Evolutionary conservation across 345 rosid genomes (phyloP).

Genomic region (Hypericum perforatum): DNA sequence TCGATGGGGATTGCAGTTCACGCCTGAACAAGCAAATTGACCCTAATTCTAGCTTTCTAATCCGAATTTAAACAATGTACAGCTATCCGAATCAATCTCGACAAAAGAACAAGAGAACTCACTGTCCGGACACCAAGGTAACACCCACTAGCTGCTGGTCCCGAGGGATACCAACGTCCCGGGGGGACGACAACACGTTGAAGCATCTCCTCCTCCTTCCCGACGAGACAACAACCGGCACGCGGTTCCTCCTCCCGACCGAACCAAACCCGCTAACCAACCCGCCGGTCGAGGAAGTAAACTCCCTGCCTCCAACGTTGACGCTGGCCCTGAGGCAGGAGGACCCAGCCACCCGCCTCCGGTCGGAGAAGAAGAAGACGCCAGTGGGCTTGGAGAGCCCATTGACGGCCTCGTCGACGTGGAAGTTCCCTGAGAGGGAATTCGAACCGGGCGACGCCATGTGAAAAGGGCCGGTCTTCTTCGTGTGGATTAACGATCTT

Average conservation of each 20-base stretch:
- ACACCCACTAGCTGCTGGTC: too few species aligned
- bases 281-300: conserved; percentile 1
- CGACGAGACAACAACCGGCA: conserved; percentile 20
- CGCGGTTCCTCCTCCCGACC: conserved; percentile 16
- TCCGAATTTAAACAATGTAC: too few species aligned
- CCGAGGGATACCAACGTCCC: too few species aligned
- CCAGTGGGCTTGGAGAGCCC: conserved; percentile 44
- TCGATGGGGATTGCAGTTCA: too few species aligned
- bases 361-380: conserved; percentile 35
- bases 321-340: conserved; percentile 37
- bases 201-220: conserved; percentile 33
- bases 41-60: too few species aligned
- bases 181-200: conserved; percentile 24
- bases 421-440: conserved; percentile 55
- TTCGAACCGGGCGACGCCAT: conserved; percentile 72
- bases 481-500: conserved; percentile 17
- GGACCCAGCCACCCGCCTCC: conserved; percentile 12
- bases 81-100: too few species aligned
- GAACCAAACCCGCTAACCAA: conserved; percentile 32
- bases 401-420: conserved; percentile 46
- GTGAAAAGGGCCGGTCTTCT: conserved; percentile 17
- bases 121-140: too few species aligned
- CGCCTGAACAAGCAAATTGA: too few species aligned
- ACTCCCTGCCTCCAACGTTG: conserved; percentile 35
- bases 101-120: too few species aligned